A percentile compares a stretch with the other conserved stretches of the same genome.
Evolutionary conservation across 805 yeast genomes (phyloP).

Genomic region (Naumovozyma castellii): DNA sequence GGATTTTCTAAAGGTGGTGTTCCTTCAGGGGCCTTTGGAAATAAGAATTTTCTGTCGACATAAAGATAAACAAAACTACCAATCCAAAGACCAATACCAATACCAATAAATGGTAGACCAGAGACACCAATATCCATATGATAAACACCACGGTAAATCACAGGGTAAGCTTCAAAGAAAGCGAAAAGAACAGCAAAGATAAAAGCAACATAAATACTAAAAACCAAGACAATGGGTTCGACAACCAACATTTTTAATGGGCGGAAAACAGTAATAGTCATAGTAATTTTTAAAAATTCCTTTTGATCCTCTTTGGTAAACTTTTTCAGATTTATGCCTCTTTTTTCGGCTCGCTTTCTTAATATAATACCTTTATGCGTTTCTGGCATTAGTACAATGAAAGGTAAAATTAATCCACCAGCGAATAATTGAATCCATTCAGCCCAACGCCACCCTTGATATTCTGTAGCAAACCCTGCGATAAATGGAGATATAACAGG

Average conservation of each 20-base stretch:
- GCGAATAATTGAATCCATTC: slow-evolving; percentile 65
- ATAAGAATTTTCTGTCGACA: slow-evolving; percentile 41
- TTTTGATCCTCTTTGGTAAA: slow-evolving; percentile 27
- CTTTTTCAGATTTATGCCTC: slow-evolving; percentile 43
- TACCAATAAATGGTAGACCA: slow-evolving; percentile 63
- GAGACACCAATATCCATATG: slow-evolving; percentile 50
- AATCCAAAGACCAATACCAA: slow-evolving; percentile 54
- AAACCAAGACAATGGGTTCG: slow-evolving; percentile 67
- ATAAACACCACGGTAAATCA: slow-evolving; percentile 60
- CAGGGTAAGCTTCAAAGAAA: slow-evolving; percentile 71
- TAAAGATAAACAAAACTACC: slow-evolving; percentile 46
- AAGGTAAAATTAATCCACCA: slow-evolving; percentile 44
- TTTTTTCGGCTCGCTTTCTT: slow-evolving; percentile 47
- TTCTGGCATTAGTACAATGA: slow-evolving; percentile 47
- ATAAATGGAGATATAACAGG: slow-evolving; percentile 71
- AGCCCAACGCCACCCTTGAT: slow-evolving; percentile 61
- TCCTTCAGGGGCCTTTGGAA: slow-evolving; percentile 54
- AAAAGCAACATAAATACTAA: slow-evolving; percentile 62
- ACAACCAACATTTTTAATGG: slow-evolving; percentile 60
- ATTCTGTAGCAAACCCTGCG: slow-evolving; percentile 57
- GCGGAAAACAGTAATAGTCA: slow-evolving; percentile 44
- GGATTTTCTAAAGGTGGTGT: slow-evolving; percentile 36
- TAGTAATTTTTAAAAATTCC: slow-evolving; percentile 36
- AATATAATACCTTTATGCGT: slow-evolving; percentile 64
- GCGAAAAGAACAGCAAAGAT: slow-evolving; percentile 72